Percentiles rank a stretch among this genome's conserved stretches.
Evolutionary conservation across 805 yeast genomes (phyloP).

Genomic region (Priceomyces haplophilus): DNA sequence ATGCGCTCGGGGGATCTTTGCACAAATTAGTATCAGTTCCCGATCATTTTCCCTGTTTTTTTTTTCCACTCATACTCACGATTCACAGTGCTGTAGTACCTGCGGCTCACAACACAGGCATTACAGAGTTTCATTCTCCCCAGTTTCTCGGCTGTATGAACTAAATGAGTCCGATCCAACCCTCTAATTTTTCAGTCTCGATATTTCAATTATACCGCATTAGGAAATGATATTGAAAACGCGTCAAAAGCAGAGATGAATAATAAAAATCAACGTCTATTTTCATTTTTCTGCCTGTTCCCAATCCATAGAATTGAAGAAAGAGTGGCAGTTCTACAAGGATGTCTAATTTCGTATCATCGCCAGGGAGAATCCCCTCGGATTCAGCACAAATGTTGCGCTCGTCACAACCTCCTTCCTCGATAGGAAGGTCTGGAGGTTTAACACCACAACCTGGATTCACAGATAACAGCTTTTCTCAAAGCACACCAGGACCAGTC

Average conservation of each 20-base stretch:
- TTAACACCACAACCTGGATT: constrained; percentile 28
- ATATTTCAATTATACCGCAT: not conserved
- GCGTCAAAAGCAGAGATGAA: not conserved
- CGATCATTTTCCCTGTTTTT: not conserved
- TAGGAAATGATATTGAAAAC: not conserved
- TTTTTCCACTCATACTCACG: constrained; percentile 5
- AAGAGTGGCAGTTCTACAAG: not conserved
- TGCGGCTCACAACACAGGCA: not conserved
- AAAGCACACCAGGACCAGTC: constrained; percentile 11
- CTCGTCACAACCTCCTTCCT: constrained; percentile 43
- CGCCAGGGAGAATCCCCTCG: constrained; percentile 43
- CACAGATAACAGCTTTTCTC: constrained; percentile 23
- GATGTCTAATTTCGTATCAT: constrained; percentile 44
- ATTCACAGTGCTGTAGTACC: not conserved
- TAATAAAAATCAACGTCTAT: not conserved
- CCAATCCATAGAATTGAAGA: not conserved
- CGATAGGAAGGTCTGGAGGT: constrained; percentile 34
- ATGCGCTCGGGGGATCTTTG: constrained; percentile 16
- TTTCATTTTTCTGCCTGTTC: constrained; percentile 1
- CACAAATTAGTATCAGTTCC: not conserved
- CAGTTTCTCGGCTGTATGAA: not conserved
- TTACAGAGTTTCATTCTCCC: not conserved
- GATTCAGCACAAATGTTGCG: constrained; percentile 41
- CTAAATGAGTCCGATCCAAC: too few relatives aligned
- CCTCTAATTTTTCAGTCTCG: not conserved